Percentiles rank a stretch among this genome's conserved stretches.
Evolutionary conservation across 306 rosid genomes (phyloP).

Genomic region (Medicago lupulina): DNA sequence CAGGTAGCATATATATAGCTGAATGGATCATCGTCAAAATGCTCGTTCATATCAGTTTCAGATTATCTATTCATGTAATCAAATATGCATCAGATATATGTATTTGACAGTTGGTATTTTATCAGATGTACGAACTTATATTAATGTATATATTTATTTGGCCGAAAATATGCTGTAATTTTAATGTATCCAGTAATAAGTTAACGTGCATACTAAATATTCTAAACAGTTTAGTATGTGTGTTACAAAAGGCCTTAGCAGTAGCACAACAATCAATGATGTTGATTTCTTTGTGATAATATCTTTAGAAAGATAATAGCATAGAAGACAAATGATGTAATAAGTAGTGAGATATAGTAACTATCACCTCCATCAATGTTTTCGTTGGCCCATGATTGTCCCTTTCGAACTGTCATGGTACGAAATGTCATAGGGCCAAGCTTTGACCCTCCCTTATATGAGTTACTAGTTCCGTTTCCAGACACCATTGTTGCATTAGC

Average conservation of each 20-base stretch:
- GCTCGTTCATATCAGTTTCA: too few relatives aligned
- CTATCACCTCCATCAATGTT: slow-evolving; percentile 80
- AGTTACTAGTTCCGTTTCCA: slow-evolving; percentile 73
- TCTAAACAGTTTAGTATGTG: too few relatives aligned
- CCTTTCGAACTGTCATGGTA: slow-evolving; percentile 70
- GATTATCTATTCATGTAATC: too few relatives aligned
- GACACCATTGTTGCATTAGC: slow-evolving; percentile 58
- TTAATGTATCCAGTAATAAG: too few relatives aligned
- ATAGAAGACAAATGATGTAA: slow-evolving; percentile 26
- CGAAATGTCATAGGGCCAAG: slow-evolving; percentile 76
- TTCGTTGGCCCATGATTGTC: slow-evolving; percentile 89
- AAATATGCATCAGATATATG: too few relatives aligned
- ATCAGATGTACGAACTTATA: too few relatives aligned
- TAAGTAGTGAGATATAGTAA: slow-evolving; percentile 19
- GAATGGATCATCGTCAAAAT: too few relatives aligned
- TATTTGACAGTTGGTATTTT: too few relatives aligned
- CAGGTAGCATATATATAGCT: too few relatives aligned
- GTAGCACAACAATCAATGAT: slow-evolving; percentile 19
- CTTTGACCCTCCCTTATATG: slow-evolving; percentile 86
- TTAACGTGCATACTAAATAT: too few relatives aligned
- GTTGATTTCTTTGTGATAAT: slow-evolving; percentile 17
- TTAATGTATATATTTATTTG: too few relatives aligned
- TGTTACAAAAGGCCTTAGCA: slow-evolving; percentile 27
- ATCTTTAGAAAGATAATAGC: slow-evolving; percentile 26
- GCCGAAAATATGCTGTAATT: too few relatives aligned